phyloP scores from a whole-genome alignment of 2,329 filamentous ascomycete species.

The Fusarium sp. region DNA sequence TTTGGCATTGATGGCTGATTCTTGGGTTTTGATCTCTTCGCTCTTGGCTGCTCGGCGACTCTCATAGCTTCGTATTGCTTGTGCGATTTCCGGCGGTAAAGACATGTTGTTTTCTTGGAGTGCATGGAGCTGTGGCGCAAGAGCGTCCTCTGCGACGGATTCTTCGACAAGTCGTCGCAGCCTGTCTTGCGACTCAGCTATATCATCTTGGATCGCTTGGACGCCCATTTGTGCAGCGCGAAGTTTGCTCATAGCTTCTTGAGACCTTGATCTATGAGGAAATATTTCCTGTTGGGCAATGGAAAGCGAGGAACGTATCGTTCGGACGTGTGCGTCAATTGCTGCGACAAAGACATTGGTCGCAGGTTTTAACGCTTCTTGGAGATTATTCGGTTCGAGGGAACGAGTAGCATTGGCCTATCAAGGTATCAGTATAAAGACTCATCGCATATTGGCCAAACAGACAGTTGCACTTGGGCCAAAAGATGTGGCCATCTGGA shows the following conservation, averaged over 20 bases:
- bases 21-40: slow-evolving; percentile 40
- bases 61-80: slow-evolving; percentile 40
- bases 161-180: slow-evolving; percentile 35
- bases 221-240: slow-evolving; percentile 30
- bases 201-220: slow-evolving; percentile 33
- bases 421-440: not conserved
- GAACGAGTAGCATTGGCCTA: slow-evolving; percentile 31
- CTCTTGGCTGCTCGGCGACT: slow-evolving; percentile 36
- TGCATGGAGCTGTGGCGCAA: slow-evolving; percentile 39
- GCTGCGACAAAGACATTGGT: slow-evolving; percentile 29
- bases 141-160: slow-evolving; percentile 36
- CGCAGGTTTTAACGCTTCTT: slow-evolving; percentile 37
- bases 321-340: slow-evolving; percentile 36
- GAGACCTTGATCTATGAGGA: slow-evolving; percentile 40
- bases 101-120: slow-evolving; percentile 41
- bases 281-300: slow-evolving; percentile 39
- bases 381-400: slow-evolving; percentile 30
- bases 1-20: slow-evolving; percentile 30
- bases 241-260: slow-evolving; percentile 36
- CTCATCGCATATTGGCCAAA: not conserved
- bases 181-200: slow-evolving; percentile 28
- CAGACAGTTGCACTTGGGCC: slow-evolving; percentile 27
- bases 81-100: slow-evolving; percentile 39
- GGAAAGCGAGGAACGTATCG: slow-evolving; percentile 35
- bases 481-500: slow-evolving; percentile 40